Conservation (phyloP, 208 protist species). For the Crithidia mellificae region DNA sequence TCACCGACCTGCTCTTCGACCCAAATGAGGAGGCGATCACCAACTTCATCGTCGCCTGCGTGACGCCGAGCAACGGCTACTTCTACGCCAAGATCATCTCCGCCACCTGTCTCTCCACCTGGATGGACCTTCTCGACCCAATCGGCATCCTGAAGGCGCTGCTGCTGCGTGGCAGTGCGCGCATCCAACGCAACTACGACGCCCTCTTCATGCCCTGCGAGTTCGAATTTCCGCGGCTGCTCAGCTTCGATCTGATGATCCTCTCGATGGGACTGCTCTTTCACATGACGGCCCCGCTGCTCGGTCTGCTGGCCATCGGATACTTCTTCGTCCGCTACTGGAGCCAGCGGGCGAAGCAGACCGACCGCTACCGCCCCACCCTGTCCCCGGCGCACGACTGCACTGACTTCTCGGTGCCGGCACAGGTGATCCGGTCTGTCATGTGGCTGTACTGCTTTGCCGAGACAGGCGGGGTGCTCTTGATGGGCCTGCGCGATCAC, state of each 20-base stretch:
- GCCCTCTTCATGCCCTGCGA: conserved; percentile 59
- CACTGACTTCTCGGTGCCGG: conserved; percentile 67
- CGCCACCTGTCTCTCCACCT: conserved; percentile 58
- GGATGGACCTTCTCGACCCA: conserved; percentile 67
- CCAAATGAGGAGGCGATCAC: conserved; percentile 39
- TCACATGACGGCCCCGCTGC: conserved; percentile 81
- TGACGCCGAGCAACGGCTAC: conserved; percentile 73
- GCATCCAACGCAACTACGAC: conserved; percentile 79
- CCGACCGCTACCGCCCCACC: conserved; percentile 67
- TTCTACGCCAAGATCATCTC: conserved; percentile 85
- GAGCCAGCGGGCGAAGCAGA: conserved; percentile 66
- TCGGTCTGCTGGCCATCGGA: conserved; percentile 55
- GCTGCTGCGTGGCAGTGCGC: conserved; percentile 45
- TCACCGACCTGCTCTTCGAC: conserved; percentile 44
- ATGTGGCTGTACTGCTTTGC: conserved; percentile 68
- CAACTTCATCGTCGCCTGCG: conserved; percentile 71
- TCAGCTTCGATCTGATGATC: conserved; percentile 78
- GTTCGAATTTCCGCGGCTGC: conserved; percentile 56
- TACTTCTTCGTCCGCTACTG: conserved; percentile 79
- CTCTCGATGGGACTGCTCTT: conserved; percentile 83
- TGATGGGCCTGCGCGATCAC: conserved; percentile 67
- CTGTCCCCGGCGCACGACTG: conserved; percentile 60
- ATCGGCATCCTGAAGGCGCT: conserved; percentile 51
- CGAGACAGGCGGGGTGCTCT: conserved; percentile 57
- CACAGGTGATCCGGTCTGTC: conserved; percentile 69